Conservation (phyloP, 495 filamentous ascomycete genomes). For the Tetracladium marchalianum region DNA sequence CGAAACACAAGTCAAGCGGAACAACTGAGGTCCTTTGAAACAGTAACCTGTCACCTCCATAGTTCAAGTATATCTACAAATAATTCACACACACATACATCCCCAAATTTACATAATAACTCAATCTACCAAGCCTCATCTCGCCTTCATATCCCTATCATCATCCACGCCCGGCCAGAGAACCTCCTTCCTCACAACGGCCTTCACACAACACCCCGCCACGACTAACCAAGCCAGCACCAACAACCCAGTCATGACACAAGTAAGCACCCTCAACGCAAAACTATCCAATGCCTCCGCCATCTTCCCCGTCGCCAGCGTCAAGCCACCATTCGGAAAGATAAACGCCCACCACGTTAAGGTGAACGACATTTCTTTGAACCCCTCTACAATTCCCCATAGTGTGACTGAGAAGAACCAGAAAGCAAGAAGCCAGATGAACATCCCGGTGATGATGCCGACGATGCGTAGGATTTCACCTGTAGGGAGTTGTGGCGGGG, state of each 20-base stretch:
- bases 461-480: conserved; percentile 36
- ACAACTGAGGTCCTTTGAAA: too few relatives aligned
- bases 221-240: conserved; percentile 51
- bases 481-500: conserved; percentile 11
- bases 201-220: conserved; percentile 38
- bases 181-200: conserved; percentile 44
- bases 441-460: conserved; percentile 42
- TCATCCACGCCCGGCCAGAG: conserved; percentile 57
- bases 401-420: conserved; percentile 56
- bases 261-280: conserved; percentile 33
- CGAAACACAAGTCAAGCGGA: too few relatives aligned
- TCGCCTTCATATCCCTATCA: conserved; percentile 24
- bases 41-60: too few relatives aligned
- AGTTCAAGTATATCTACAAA: too few relatives aligned
- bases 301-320: conserved; percentile 35
- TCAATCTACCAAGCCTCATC: too few relatives aligned
- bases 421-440: conserved; percentile 60
- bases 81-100: too few relatives aligned
- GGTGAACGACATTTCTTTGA: conserved; percentile 38
- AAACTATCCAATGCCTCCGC: conserved; percentile 32
- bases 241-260: conserved; percentile 43
- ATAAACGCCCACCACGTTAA: conserved; percentile 48
- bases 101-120: too few relatives aligned
- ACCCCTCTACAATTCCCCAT: conserved; percentile 38
- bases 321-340: conserved; percentile 52